Conservation (phyloP, 768 basidiomycete species). For the Polyporus arcularius region DNA sequence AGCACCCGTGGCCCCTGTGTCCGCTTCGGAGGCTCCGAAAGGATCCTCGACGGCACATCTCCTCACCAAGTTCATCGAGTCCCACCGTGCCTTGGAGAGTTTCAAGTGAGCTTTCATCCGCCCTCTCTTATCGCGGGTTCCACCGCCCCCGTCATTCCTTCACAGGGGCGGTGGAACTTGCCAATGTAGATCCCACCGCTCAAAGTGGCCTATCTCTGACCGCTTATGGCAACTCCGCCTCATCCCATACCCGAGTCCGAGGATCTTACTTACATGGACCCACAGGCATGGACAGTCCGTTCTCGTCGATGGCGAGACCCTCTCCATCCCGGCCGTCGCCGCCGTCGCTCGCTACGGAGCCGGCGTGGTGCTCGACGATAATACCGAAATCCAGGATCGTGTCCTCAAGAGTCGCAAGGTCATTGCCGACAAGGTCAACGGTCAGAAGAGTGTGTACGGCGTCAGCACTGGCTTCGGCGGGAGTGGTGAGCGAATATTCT, state of each 20-base stretch:
- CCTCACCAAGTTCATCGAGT: conserved; percentile 57
- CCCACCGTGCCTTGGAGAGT: conserved; percentile 59
- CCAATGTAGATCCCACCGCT: neutral
- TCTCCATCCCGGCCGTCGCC: conserved; percentile 78
- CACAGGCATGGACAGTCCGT: conserved; percentile 63
- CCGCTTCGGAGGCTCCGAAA: neutral
- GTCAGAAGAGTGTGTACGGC: conserved; percentile 76
- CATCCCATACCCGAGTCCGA: too few relatives aligned
- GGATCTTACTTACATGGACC: neutral
- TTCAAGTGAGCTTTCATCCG: conserved; percentile 51
- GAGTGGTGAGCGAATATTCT: conserved; percentile 46
- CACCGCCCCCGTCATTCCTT: neutral
- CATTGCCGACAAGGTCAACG: conserved; percentile 65
- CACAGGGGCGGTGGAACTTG: conserved; percentile 1
- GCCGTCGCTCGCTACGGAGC: conserved; percentile 69
- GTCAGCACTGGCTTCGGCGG: conserved; percentile 88
- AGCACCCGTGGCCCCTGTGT: neutral
- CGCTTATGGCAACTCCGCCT: neutral
- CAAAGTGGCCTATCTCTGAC: neutral
- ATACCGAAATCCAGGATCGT: conserved; percentile 47
- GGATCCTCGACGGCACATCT: conserved; percentile 33
- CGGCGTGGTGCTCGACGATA: conserved; percentile 50
- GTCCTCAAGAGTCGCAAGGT: conserved; percentile 65
- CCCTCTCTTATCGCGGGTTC: neutral
- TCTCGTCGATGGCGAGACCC: conserved; percentile 64